Evolutionary conservation across 108 stramenopile species (phyloP).

Genomic region (Cylindrotheca fusiformis): DNA sequence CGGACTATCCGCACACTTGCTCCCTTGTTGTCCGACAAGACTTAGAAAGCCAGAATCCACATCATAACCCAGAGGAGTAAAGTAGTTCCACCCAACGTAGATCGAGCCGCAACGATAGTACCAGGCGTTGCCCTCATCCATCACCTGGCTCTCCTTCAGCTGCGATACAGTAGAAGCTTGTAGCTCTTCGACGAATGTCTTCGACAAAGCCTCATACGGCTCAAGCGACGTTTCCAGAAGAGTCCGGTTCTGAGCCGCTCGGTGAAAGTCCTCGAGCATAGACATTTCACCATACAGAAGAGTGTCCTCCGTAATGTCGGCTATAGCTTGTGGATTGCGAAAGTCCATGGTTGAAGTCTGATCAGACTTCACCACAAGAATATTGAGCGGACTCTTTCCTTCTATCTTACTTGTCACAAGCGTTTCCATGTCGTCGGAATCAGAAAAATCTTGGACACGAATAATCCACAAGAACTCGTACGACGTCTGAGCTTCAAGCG

Average conservation of each 20-base stretch:
- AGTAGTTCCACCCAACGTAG: not conserved
- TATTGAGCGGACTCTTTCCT: not conserved
- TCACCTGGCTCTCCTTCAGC: not conserved
- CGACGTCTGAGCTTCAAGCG: not conserved
- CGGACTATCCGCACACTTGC: not conserved
- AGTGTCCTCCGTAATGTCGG: not conserved
- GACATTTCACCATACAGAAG: not conserved
- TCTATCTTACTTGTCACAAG: not conserved
- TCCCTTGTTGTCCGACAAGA: not conserved
- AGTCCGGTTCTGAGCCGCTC: not conserved
- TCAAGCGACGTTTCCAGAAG: not conserved
- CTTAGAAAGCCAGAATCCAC: not conserved
- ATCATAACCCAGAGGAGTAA: not conserved
- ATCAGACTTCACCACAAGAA: not conserved
- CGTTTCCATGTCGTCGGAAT: not conserved
- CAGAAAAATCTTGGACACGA: not conserved
- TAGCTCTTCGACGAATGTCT: not conserved
- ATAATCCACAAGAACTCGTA: slow-evolving; percentile 1
- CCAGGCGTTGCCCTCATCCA: not conserved
- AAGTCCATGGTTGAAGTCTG: not conserved
- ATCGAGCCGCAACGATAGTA: not conserved
- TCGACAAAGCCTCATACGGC: not conserved
- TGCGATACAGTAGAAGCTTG: not conserved
- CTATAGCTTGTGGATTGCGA: not conserved
- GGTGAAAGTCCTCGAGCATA: not conserved